Evolutionary conservation across 2,329 filamentous ascomycete genomes (phyloP), one percentile per base, ranked within the genome.

Genomic region (Zymoseptoria brevis): DNA sequence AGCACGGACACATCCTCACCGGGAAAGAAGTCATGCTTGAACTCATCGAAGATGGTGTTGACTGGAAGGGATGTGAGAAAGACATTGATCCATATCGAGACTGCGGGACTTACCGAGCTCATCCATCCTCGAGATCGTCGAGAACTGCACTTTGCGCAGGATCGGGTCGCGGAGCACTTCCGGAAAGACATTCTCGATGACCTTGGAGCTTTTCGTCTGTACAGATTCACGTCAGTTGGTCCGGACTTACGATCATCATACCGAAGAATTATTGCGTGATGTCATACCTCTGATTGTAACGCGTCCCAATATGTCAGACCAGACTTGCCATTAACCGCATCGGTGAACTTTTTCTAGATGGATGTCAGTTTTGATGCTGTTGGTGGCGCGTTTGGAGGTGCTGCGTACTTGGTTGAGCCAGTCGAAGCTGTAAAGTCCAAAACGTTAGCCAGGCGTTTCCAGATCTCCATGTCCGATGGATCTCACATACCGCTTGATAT

Each of bases 251-350:
- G 9, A 55, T 63, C 60, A 54, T 58, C 35, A 45, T n/a, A 45
- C 26, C 7, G 35, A n/a, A 45, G 35, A 45, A 45, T 45, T 7
- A 11, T 45, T 11, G 35, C 13, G 54, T 60, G 56, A 62, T 54
- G 52, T 55, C 67, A 53, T 65, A 73, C 72, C 70, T 74, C 72
- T 19, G 71, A 73, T 41, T 70, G 68, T 29, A 93, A 82, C 24
- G 94, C 94, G 66, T 96, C 90, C 70, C 96, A 96, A 75, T 95
- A 99, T 3, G 85, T 93, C 65, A 96, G 80, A 56, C 88, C 88
- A 29, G 91, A 95, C 73, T 96, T 93, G 57, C 94, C 94, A 11
- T 91, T 96, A 65, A 97, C 95, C 72, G 96, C 89, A 75, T 95
- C 96, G 62, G 95, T 96, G 74, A 97, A 99, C 57, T 88, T 86